A percentile compares a stretch with the other conserved stretches of the same genome.
phyloP scores from a whole-genome alignment of 352 stramenopile genomes.

The Pythium utonaiense region DNA sequence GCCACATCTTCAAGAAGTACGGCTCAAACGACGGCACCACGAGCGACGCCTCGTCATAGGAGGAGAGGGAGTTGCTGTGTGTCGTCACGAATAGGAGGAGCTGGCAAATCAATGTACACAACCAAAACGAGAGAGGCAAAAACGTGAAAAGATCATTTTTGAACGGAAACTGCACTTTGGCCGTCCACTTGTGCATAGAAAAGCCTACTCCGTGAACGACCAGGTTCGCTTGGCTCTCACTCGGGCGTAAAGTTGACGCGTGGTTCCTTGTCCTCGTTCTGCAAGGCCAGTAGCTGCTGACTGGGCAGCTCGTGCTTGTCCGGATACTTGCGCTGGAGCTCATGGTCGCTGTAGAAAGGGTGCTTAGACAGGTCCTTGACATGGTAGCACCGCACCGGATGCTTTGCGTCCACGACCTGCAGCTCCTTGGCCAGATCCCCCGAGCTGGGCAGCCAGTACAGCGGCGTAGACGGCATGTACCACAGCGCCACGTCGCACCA shows the following conservation, averaged over 20 bases:
- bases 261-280: slow-evolving; percentile 23
- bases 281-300: slow-evolving; percentile 7
- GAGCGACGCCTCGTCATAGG: not conserved
- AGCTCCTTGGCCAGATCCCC: slow-evolving; percentile 25
- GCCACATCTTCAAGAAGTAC: slow-evolving; percentile 82
- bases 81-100: too few species aligned
- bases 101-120: not conserved
- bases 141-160: not conserved
- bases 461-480: slow-evolving; percentile 41
- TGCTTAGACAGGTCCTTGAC: slow-evolving; percentile 23
- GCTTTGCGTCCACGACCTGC: slow-evolving; percentile 25
- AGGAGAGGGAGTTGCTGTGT: not conserved
- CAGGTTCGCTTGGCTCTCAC: not conserved
- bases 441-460: slow-evolving; percentile 38
- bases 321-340: slow-evolving; percentile 19
- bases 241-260: slow-evolving; percentile 21
- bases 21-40: not conserved
- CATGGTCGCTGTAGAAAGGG: slow-evolving; percentile 26
- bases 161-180: not conserved
- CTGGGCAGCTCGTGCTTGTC: slow-evolving; percentile 16
- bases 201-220: not conserved
- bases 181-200: slow-evolving; percentile 12
- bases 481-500: slow-evolving; percentile 42
- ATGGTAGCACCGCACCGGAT: slow-evolving; percentile 26
- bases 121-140: not conserved